Conservation (phyloP, 306 rosid species). For the Gynostemma pentaphyllum region DNA sequence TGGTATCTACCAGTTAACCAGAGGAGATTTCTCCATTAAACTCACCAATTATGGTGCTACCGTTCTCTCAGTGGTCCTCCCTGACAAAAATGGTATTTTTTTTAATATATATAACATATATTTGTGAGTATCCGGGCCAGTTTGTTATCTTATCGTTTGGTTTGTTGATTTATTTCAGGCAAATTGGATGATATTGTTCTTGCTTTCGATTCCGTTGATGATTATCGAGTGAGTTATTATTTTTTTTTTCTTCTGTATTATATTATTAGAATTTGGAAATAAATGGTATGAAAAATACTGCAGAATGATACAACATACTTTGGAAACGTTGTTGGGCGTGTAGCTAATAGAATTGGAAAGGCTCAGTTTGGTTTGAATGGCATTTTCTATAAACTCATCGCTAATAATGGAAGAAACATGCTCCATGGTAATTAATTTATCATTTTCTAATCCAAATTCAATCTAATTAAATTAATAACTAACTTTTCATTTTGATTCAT, state of each 20-base stretch:
- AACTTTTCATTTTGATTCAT: background rate
- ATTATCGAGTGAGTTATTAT: constrained; percentile 13
- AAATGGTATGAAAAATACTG: background rate
- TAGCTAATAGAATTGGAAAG: constrained; percentile 28
- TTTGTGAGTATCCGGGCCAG: no score
- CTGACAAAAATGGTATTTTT: constrained; percentile 24
- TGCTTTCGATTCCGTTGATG: constrained; percentile 13
- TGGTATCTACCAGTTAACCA: constrained; percentile 21
- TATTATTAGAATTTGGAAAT: background rate
- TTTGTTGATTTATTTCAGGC: constrained; percentile 8
- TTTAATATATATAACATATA: no score
- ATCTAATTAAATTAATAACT: background rate
- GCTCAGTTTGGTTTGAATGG: constrained; percentile 27
- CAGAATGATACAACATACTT: constrained; percentile 25
- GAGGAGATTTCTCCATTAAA: constrained; percentile 20
- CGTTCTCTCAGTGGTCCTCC: constrained; percentile 22
- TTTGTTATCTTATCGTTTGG: no score
- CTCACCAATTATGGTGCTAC: constrained; percentile 29
- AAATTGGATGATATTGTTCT: constrained; percentile 29
- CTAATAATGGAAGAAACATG: constrained; percentile 26
- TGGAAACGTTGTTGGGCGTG: constrained; percentile 35
- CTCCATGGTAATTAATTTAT: constrained; percentile 24
- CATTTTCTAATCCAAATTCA: background rate
- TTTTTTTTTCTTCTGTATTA: background rate
- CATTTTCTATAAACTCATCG: constrained; percentile 9